Base-by-base conservation (phyloP, 2,329 filamentous ascomycete species). In the Davidsoniella eucalypti region DNA sequence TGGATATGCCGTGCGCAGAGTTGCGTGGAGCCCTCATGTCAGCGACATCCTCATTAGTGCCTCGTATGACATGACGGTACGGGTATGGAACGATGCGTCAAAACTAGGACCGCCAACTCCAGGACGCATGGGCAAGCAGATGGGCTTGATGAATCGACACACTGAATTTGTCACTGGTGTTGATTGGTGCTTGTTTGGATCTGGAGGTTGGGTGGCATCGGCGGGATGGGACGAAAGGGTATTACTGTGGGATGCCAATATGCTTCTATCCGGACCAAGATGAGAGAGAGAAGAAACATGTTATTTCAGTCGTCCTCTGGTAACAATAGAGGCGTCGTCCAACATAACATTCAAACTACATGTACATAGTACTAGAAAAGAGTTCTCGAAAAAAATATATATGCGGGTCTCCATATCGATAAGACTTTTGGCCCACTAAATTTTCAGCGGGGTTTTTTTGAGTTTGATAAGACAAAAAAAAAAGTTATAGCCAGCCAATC, bases 1-100 rank as follows among this genome's bases (percentile, higher is more conserved):
- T 63, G 80, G 92, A 46, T 98, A 95, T 63, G 92, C 92, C 2
- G 80, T 96, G 23, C 73, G 88, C 44, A 80, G 84, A 56, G 61
- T 98, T 4, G 77, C 85, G 5, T 98, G 92, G 90, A 93, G 85
- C 59, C 92, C 92, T 8, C 92, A 98, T 67, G 74, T 92, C n/a
- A 80, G 80, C 52, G 86, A 96, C 61, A 75, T 94, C 8, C 66
- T 98, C 40, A 72, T 94, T 40, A 92, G 81, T 58, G 90, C 85
- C 1, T 92, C 87, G 61, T 98, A 98, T 64, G 92, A 98, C 65
- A 98, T 98, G 92, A 94, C 86, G 5, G 93, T 92, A 57, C 77
- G 92, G 29, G 72, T 95, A 46, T 98, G 92, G 92, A 87, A 80
- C 9, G 92, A 96, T 61, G 84, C 68, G 4, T 71, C 70, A 2